Evolutionary conservation across 768 basidiomycete species (phyloP), one percentile per base, ranked within the genome.

Genomic region (Paxillus rubicundulus): DNA sequence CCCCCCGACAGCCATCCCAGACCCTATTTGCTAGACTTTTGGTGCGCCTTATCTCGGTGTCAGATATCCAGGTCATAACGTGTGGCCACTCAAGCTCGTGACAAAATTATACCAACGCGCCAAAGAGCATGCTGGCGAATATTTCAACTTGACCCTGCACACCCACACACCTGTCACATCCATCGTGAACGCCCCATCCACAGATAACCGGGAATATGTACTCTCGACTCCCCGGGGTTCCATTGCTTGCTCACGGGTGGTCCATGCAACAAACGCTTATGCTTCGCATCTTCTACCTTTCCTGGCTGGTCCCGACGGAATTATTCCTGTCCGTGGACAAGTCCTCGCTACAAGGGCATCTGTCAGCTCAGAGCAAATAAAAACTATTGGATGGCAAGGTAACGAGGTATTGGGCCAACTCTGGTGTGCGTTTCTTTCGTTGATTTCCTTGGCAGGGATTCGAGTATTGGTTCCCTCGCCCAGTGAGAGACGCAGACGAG

Each of bases 221-320:
- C 39, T 68, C 9, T 58, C 45, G 4, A 94, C 92, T 0, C 78
- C 84, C 0, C 79, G 90, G n/a, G 92, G 93, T 1, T 57, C 61
- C 1, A 65, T 92, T 18, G 39, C 64, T 4, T 84, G 87, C 56
- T 68, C 74, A 17, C 82, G 84, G 53, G 79, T 96, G 40, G 72
- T 97, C 4, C 91, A 94, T 63, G 91, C 90, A 0, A 94, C 91
- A 9, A 97, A 97, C 60, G 94, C 75, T 0, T 94, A 95, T 54
- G 81, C 85, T 10, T 80, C 85, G 4, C 77, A 87, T 59, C 79
- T 96, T 33, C 74, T 97, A 17, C 87, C 89, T 0, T 79, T 82
- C 52, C 64, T 93, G 27, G 59, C 74, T 8, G 82, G 84, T 0
- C 74, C 54, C 12, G 55, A 58, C 1, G 79, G 80, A 1, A 83